phyloP scores from a whole-genome alignment of 805 yeast genomes.

The Saccharomyces mikatae region DNA sequence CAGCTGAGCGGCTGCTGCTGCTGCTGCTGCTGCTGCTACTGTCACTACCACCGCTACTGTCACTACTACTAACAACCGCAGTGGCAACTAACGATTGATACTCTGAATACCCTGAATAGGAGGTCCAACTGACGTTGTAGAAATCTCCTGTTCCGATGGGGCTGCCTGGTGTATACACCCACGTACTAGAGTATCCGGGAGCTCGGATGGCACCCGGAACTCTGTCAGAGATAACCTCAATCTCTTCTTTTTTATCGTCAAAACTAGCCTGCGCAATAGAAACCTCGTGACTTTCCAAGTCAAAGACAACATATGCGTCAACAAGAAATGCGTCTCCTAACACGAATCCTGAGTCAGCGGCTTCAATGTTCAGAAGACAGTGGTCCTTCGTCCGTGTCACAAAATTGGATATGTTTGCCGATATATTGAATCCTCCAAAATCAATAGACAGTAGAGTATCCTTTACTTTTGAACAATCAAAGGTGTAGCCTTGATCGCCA shows the following conservation, averaged over 20 bases:
- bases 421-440: conserved; percentile 49
- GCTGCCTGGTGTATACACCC: conserved; percentile 15
- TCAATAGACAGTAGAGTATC: no score
- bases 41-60: no score
- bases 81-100: background rate
- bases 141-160: conserved; percentile 13
- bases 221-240: conserved; percentile 36
- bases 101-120: background rate
- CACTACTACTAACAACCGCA: no score
- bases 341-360: conserved; percentile 24
- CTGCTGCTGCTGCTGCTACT: no score
- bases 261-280: conserved; percentile 44
- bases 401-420: conserved; percentile 38
- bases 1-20: no score
- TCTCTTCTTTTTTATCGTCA: conserved; percentile 27
- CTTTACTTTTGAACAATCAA: background rate
- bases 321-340: conserved; percentile 63
- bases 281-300: conserved; percentile 48
- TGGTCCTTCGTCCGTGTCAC: conserved; percentile 13
- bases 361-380: conserved; percentile 39
- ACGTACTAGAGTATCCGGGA: conserved; percentile 37
- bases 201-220: conserved; percentile 46
- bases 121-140: background rate
- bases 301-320: conserved; percentile 58
- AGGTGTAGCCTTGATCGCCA: background rate